These are phyloP conservation scores for Recurvomyces mirabilis DNA, from an alignment of 495 filamentous ascomycete species.

Conservation along the genomic window DNA sequence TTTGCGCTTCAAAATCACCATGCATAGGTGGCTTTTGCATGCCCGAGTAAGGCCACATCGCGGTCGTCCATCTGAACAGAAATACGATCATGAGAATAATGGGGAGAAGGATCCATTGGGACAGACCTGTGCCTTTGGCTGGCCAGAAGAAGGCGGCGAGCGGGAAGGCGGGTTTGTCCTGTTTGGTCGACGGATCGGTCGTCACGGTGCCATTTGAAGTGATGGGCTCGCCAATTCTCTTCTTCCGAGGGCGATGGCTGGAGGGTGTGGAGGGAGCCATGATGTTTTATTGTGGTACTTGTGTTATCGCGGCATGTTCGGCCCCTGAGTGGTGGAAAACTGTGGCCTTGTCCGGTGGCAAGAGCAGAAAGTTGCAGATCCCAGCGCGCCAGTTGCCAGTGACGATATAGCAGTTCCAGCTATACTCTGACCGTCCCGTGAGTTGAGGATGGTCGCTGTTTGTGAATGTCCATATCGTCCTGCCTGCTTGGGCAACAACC, in stretches of 20 bases:
- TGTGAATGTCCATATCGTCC: no score
- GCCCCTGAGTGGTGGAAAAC: no score
- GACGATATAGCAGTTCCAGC: no score
- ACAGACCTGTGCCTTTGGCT: conserved; percentile 57
- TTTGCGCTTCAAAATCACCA: conserved; percentile 92
- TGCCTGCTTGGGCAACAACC: no score
- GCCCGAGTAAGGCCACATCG: conserved; percentile 88
- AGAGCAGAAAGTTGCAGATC: no score
- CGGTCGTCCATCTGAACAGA: conserved; percentile 84
- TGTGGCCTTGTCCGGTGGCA: no score
- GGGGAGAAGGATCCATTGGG: conserved; percentile 88
- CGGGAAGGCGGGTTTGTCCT: conserved; percentile 57
- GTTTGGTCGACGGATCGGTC: conserved; percentile 33
- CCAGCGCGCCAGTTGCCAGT: no score
- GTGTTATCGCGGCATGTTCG: conserved; percentile 4
- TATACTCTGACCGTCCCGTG: no score
- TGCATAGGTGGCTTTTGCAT: conserved; percentile 78
- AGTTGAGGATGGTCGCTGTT: no score
- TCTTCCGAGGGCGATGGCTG: conserved; percentile 49
- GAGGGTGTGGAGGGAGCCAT: conserved; percentile 26
- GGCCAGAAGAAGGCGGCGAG: conserved; percentile 88
- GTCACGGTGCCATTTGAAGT: conserved; percentile 42
- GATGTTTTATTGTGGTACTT: not conserved
- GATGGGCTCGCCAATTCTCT: conserved; percentile 39
- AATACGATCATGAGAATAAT: conserved; percentile 81